Evolutionary conservation across 192 early-diverging fungal genomes (phyloP).

Genomic region (Pecoramyces ruminantium): DNA sequence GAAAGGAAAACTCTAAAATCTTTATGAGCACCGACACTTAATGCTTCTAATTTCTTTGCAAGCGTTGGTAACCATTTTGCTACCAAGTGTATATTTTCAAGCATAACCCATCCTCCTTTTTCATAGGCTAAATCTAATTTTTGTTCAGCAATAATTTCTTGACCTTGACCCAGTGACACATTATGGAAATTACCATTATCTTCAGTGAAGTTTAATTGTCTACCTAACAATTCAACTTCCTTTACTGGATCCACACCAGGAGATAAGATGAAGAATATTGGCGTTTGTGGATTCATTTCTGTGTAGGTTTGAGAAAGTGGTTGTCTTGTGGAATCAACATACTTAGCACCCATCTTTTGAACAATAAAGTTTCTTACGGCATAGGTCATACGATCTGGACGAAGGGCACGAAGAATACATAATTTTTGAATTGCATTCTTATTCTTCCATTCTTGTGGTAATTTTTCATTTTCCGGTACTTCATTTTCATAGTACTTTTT

Average conservation of each 20-base stretch:
- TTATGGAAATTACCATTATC: conserved; percentile 48
- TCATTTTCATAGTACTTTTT: conserved; percentile 50
- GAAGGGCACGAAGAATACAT: conserved; percentile 38
- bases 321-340: conserved; percentile 28
- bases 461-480: conserved; percentile 43
- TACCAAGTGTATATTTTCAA: conserved; percentile 53
- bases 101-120: conserved; percentile 49
- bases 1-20: conserved; percentile 38
- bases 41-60: conserved; percentile 43
- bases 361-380: conserved; percentile 36
- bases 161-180: conserved; percentile 49
- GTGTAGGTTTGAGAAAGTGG: conserved; percentile 29
- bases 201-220: conserved; percentile 24
- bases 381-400: conserved; percentile 49
- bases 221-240: conserved; percentile 43
- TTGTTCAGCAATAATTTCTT: conserved; percentile 51
- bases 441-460: conserved; percentile 53
- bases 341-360: conserved; percentile 37
- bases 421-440: conserved; percentile 41
- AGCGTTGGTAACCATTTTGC: conserved; percentile 44
- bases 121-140: conserved; percentile 39
- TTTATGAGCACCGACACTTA: conserved; percentile 26
- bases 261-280: conserved; percentile 48
- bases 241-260: conserved; percentile 54
- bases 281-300: conserved; percentile 36